Evolutionary conservation across 2,329 filamentous ascomycete species (phyloP).

Genomic region (Xylariaceae sp.): DNA sequence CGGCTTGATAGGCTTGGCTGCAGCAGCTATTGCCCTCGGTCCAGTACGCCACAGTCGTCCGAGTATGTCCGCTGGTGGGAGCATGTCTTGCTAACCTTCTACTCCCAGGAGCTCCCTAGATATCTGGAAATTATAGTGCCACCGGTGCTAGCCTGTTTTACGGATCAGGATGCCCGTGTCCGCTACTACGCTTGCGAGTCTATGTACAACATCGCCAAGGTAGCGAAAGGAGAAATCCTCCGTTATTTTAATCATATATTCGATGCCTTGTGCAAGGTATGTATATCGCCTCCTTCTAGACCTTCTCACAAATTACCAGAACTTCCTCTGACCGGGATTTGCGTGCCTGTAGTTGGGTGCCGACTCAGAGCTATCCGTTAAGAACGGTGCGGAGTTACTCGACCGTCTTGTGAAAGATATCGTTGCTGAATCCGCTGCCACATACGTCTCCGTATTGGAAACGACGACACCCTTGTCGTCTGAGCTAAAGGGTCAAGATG

Average conservation of each 20-base stretch:
- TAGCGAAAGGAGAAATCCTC: slow-evolving; percentile 94
- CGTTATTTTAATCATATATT: slow-evolving; percentile 99
- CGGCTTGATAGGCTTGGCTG: slow-evolving; percentile 89
- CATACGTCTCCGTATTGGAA: slow-evolving; percentile 86
- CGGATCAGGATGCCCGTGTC: slow-evolving; percentile 94
- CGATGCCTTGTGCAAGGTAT: slow-evolving; percentile 90
- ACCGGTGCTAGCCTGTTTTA: slow-evolving; percentile 94
- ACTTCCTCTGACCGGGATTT: slow-evolving; percentile 2
- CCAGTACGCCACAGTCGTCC: slow-evolving; percentile 54
- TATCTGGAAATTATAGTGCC: slow-evolving; percentile 93
- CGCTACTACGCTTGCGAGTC: slow-evolving; percentile 98
- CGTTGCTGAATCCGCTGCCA: slow-evolving; percentile 88
- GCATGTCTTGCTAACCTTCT: slow-evolving; percentile 18
- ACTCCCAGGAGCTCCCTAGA: slow-evolving; percentile 71
- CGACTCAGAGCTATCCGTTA: slow-evolving; percentile 93
- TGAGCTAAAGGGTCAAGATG: slow-evolving; percentile 40
- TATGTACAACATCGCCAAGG: slow-evolving; percentile 99
- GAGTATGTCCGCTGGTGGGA: background rate
- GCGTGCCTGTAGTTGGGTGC: slow-evolving; percentile 66
- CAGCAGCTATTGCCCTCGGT: slow-evolving; percentile 90
- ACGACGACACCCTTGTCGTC: slow-evolving; percentile 39
- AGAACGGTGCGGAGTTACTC: slow-evolving; percentile 92
- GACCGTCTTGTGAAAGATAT: slow-evolving; percentile 96
- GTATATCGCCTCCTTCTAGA: background rate
- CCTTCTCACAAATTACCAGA: background rate